A percentile compares a stretch with the other conserved stretches of the same genome.
These are phyloP conservation scores for Gautieria morchelliformis DNA, from an alignment of 768 basidiomycete species.

Conservation along the genomic window DNA sequence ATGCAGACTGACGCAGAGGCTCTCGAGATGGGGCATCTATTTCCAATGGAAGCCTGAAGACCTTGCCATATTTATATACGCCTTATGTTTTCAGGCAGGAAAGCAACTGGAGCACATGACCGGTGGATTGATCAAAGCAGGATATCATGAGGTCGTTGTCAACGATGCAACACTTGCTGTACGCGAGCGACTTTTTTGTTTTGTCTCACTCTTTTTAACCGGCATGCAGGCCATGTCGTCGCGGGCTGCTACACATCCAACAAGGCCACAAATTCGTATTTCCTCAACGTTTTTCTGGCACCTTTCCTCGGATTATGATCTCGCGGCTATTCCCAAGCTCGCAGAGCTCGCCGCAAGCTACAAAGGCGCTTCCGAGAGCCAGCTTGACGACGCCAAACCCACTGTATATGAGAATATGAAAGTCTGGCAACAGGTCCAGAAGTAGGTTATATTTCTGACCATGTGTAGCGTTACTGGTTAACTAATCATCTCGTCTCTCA, in stretches of 20 bases:
- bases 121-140: constrained; percentile 82
- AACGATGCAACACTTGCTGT: constrained; percentile 71
- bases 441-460: constrained; percentile 33
- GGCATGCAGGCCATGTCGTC: constrained; percentile 47
- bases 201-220: background rate
- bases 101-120: constrained; percentile 88
- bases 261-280: constrained; percentile 88
- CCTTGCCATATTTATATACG: no score
- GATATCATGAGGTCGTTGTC: constrained; percentile 91
- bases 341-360: constrained; percentile 33
- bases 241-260: constrained; percentile 47
- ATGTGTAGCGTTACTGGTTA: no score
- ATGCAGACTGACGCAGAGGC: background rate
- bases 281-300: constrained; percentile 98
- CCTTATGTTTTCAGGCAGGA: constrained; percentile 40
- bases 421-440: constrained; percentile 83
- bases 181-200: constrained; percentile 13
- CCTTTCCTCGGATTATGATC: constrained; percentile 73
- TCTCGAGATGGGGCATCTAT: background rate
- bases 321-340: constrained; percentile 55
- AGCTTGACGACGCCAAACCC: constrained; percentile 30
- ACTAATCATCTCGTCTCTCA: no score
- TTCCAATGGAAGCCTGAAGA: background rate
- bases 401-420: constrained; percentile 61
- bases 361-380: constrained; percentile 32